Base-by-base conservation (phyloP, 2,329 filamentous ascomycete genomes). In the Waltergamsia citrina region DNA sequence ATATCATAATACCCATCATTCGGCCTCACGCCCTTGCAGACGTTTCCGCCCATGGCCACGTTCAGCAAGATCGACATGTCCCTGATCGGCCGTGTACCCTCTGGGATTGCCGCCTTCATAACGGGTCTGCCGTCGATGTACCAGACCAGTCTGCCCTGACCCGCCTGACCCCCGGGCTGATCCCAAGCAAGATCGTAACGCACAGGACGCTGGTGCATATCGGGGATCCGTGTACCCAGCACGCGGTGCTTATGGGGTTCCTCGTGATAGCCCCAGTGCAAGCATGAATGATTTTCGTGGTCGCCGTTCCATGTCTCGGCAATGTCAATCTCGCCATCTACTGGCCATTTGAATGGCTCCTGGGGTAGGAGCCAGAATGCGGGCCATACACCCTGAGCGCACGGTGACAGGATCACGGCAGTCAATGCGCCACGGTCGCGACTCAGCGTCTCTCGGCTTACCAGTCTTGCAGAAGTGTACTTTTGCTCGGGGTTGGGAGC, bases 261-360 rank as follows among this genome's bases (percentile, higher is more conserved):
- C 37, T 71, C 38, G 57, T 70, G 43, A 54, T 67, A 54, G 4
- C 73, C 73, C 73, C 73, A 78, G 43, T 78, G 73, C 32, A 78
- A 53, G 44, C 73, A 78, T 1, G 61, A 61, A 35, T 71, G 65
- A 45, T 78, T 78, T 31, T 66, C 56, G 22, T 51, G 47, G 38
- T 74, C 67, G 14, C 65, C 71, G 41, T 77, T 75, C 73, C 72
- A 78, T n/a, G 60, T 67, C 51, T 78, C 73, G 26, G 71, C 66
- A 30, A 78, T 71, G 48, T 78, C 73, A 10, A 78, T 56, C 47
- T 78, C 73, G 36, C 72, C 73, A 39, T 78, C 73, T 1, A 53
- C 61, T 0, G 73, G 73, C 73, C 73, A 78, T 1, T 53, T 51
- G 43, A 76, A 77, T 0, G 72, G 73, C 41, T 77, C 69, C 21